Percentiles rank a stretch among this genome's conserved stretches.
These are phyloP conservation scores for Hygrocybe punicea DNA, from an alignment of 768 basidiomycete species.

Conservation along the genomic window DNA sequence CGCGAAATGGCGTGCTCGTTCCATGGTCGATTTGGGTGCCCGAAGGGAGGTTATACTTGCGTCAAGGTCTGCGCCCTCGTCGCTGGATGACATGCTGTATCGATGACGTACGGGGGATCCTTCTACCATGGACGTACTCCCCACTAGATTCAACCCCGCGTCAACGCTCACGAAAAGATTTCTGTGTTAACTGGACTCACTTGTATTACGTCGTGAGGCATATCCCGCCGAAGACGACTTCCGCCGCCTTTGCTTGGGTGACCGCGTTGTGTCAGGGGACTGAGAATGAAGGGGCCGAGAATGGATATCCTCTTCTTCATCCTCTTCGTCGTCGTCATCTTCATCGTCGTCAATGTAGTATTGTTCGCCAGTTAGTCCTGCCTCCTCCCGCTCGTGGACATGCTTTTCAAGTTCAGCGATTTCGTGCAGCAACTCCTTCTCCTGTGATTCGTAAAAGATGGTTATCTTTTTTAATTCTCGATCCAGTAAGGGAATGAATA, in stretches of 20 bases:
- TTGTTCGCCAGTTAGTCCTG: constrained; percentile 47
- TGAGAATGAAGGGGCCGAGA: too few species aligned
- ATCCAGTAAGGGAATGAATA: constrained; percentile 75
- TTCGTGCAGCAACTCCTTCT: constrained; percentile 65
- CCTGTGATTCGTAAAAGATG: constrained; percentile 74
- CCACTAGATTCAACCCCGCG: background rate
- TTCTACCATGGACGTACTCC: constrained; percentile 16
- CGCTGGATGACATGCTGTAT: constrained; percentile 28
- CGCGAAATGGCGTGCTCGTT: constrained; percentile 40
- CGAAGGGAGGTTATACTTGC: constrained; percentile 36
- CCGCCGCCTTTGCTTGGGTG: constrained; percentile 30
- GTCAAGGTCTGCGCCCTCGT: constrained; percentile 45
- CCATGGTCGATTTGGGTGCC: constrained; percentile 11
- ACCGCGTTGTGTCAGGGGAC: constrained; percentile 23
- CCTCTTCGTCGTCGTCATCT: constrained; percentile 57
- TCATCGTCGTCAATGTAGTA: constrained; percentile 59
- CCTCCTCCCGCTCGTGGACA: constrained; percentile 57
- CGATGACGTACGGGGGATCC: constrained; percentile 14
- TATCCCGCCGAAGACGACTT: constrained; percentile 28
- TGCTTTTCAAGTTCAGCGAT: constrained; percentile 55
- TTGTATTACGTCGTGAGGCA: background rate
- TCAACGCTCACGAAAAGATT: background rate
- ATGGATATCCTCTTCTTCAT: constrained; percentile 40
- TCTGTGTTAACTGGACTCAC: background rate
- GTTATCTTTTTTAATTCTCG: constrained; percentile 78